Evolutionary conservation across 345 rosid species (phyloP).

Genomic region (Populus nigra): DNA sequence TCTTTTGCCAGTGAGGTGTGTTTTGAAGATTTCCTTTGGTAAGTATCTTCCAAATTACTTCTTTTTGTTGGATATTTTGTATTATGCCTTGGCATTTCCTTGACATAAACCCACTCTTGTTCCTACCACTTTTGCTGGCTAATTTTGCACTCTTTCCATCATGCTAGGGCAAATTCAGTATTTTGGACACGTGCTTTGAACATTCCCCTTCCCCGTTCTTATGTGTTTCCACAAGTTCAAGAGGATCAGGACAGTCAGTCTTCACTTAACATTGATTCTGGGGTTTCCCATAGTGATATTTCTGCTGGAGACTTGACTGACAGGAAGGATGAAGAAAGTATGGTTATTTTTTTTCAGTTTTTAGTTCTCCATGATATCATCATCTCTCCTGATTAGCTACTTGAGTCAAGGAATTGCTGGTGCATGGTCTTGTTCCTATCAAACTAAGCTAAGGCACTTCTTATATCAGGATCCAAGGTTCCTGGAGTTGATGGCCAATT

Average conservation of each 20-base stretch:
- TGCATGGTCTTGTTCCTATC: slow-evolving; percentile 14
- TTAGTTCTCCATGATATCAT: background rate
- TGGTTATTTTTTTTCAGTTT: slow-evolving; percentile 23
- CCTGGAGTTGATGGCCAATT: slow-evolving; percentile 24
- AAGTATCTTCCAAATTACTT: slow-evolving; percentile 19
- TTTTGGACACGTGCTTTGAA: slow-evolving; percentile 96
- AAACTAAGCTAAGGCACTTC: slow-evolving; percentile 5
- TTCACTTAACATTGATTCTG: slow-evolving; percentile 10
- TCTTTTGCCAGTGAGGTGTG: slow-evolving; percentile 55
- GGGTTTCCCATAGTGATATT: slow-evolving; percentile 20
- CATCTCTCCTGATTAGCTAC: background rate
- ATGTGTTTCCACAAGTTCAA: slow-evolving; percentile 68
- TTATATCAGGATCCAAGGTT: slow-evolving; percentile 33
- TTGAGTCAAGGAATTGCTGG: background rate
- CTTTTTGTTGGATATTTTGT: background rate
- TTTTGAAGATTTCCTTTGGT: slow-evolving; percentile 93
- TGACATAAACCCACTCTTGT: slow-evolving; percentile 1
- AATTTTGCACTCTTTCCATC: slow-evolving; percentile 19
- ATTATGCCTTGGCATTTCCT: background rate
- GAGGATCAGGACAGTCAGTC: slow-evolving; percentile 29
- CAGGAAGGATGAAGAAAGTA: slow-evolving; percentile 33
- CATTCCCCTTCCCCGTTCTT: slow-evolving; percentile 84
- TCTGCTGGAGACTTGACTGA: slow-evolving; percentile 15
- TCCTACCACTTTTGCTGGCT: slow-evolving; percentile 8
- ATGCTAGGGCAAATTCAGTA: slow-evolving; percentile 82